Conservation (phyloP, 148 eudicot genomes). For the Agrostemma githago region DNA sequence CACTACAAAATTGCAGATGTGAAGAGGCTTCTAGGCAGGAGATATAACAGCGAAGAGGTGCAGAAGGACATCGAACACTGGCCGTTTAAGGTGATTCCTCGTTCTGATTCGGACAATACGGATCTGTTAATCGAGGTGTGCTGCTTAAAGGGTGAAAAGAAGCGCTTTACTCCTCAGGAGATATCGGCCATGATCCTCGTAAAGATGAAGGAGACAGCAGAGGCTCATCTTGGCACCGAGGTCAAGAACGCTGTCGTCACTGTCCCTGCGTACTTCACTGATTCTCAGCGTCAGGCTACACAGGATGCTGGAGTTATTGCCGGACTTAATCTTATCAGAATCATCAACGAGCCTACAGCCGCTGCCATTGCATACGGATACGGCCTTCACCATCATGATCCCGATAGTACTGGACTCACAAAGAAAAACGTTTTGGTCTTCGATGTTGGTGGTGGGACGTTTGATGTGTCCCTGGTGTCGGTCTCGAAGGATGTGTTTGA, state of each 20-base stretch:
- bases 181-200: conserved; percentile 2
- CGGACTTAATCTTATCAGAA: conserved; percentile 5
- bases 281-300: conserved; percentile 13
- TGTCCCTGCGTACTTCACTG: conserved; percentile 9
- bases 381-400: not conserved
- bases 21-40: conserved; percentile 7
- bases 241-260: conserved; percentile 5
- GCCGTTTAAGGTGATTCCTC: conserved; percentile 15
- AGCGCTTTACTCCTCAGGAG: conserved; percentile 3
- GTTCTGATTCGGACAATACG: not conserved
- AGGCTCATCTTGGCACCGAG: not conserved
- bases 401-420: not conserved
- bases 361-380: conserved; percentile 16
- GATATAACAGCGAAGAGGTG: not conserved
- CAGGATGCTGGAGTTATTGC: conserved; percentile 11
- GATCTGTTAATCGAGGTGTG: not conserved
- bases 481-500: not conserved
- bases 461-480: conserved; percentile 5
- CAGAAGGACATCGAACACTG: conserved; percentile 11
- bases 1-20: not conserved
- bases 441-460: conserved; percentile 12
- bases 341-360: conserved; percentile 7
- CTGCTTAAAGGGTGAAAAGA: not conserved
- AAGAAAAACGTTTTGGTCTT: conserved; percentile 1
- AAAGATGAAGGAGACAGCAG: conserved; percentile 8